Evolutionary conservation across 352 stramenopile species (phyloP), one percentile per base, ranked within the genome.

Genomic region (Phytophthora sansomeana): DNA sequence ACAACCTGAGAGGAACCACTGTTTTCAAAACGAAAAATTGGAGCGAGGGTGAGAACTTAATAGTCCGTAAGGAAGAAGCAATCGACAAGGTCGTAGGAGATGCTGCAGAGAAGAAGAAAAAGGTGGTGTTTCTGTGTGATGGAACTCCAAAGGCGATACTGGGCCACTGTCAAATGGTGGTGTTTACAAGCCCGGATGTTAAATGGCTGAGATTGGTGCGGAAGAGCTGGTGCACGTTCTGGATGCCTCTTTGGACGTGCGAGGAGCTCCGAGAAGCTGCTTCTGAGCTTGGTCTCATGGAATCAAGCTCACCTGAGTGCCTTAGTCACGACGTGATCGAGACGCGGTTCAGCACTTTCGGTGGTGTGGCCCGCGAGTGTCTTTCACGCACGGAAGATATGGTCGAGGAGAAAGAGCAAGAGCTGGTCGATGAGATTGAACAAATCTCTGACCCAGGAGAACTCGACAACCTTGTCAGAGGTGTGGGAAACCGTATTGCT

Each of bases 231-330:
- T 21, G 36, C 38, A 42, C 26, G 11, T 6, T 50, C 3, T 50
- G 24, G 38, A 59, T 59, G 52, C 52, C 52, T 33, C 36, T n/a
- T n/a, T 59, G 39, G 51, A 58, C 51, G 38, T 39, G 21, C 24
- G 35, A 38, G 14, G 51, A 58, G 24, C 51, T 59, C 24, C 38
- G 32, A 42, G n/a, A 19, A 42, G 52, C 38, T 9, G 52, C 52
- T 17, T 14, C 19, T 3, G 36, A 14, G 26, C 50, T 54, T 43
- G 24, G 35, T 6, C 32, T 57, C 10, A n/a, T n/a, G n/a, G n/a
- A n/a, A n/a, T n/a, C n/a, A n/a, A n/a, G n/a, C n/a, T n/a, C n/a
- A n/a, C n/a, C n/a, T n/a, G 6, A 47, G n/a, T 19, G 50, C 17
- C 24, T 52, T n/a, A 46, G 7, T 47, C 24, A 58, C 21, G 33